A percentile compares a stretch with the other conserved stretches of the same genome.
phyloP scores from a whole-genome alignment of 1,139 yeast species.

The Candida dubliniensis region DNA sequence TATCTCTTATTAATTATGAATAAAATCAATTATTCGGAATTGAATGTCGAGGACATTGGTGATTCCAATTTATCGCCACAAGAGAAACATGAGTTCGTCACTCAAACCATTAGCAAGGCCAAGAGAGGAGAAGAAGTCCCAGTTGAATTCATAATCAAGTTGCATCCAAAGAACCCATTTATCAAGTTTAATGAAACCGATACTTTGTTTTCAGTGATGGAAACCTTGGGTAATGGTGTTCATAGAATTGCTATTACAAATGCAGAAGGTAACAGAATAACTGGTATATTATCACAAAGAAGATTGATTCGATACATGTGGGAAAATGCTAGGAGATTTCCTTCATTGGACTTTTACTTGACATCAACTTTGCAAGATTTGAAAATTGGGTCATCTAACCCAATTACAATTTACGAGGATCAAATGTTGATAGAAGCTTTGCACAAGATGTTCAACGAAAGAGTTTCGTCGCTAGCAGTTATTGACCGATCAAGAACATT shows the following conservation, averaged over 20 bases:
- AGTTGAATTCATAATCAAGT: slow-evolving; percentile 71
- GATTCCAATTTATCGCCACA: slow-evolving; percentile 16
- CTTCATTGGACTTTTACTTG: slow-evolving; percentile 71
- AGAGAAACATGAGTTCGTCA: slow-evolving; percentile 28
- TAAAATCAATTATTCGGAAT: slow-evolving; percentile 48
- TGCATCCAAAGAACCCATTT: slow-evolving; percentile 87
- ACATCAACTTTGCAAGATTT: slow-evolving; percentile 66
- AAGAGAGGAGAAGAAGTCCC: slow-evolving; percentile 73
- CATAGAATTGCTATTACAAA: slow-evolving; percentile 86
- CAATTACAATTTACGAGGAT: slow-evolving; percentile 81
- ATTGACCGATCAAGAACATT: slow-evolving; percentile 74
- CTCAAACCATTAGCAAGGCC: slow-evolving; percentile 46
- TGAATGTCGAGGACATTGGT: slow-evolving; percentile 28
- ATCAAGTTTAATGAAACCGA: slow-evolving; percentile 70
- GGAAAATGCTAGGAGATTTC: slow-evolving; percentile 89
- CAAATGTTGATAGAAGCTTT: slow-evolving; percentile 85
- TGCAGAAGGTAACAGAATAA: slow-evolving; percentile 41
- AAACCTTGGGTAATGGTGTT: slow-evolving; percentile 85
- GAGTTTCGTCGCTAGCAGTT: slow-evolving; percentile 92
- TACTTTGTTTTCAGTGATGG: slow-evolving; percentile 71
- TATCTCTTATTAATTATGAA: slow-evolving; percentile 75
- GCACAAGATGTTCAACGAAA: slow-evolving; percentile 76
- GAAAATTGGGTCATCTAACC: slow-evolving; percentile 67
- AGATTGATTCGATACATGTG: slow-evolving; percentile 78
- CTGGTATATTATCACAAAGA: slow-evolving; percentile 87